Evolutionary conservation across 176 grass and related monocot genomes (phyloP), one percentile per base, ranked within the genome.

Genomic region (Rhynchospora breviuscula): DNA sequence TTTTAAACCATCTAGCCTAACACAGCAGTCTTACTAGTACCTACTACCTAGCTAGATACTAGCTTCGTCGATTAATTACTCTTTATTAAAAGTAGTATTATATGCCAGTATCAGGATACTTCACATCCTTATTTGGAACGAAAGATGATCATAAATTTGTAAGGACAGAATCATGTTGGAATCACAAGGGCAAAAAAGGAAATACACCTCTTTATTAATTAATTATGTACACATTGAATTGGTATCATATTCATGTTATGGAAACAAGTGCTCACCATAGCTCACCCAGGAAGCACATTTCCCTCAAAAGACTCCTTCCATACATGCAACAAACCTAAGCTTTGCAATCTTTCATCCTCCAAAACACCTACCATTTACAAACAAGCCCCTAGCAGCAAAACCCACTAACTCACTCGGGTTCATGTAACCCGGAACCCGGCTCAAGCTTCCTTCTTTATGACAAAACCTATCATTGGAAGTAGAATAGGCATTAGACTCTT

Each of bases 371-470:
- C 80, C 76, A 67, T 93, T 90, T 57, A 78, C 87, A 68, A 95
- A 64, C 81, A 99, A 54, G 75, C 96, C 96, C 66, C 93, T 86
- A 2, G 91, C 91, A 8, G 93, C 89, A 12, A 99, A 99, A 56
- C 91, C 89, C 96, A 95, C 92, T 33, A 93, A 71, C 85, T 95
- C 93, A 22, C 86, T 86, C 22, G 89, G 88, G 48, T 93, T 88
- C 71, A 67, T 71, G n/a, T 81, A 90, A 44, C 78, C 88, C 6
- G 43, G 66, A 85, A 99, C 87, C 89, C 91, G 87, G 65, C 85
- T 87, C 0, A 90, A 84, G 35, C 88, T 57, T 61, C 67, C 68
- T 17, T 14, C 19, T 53, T 88, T 43, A 11, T 69, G 80, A 44
- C 73, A 85, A 4, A 66, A 78, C 0, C 15, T 1, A 13, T 57